A percentile compares a stretch with the other conserved stretches of the same genome.
Conservation (phyloP, 768 basidiomycete genomes). For the Auricularia sp. region DNA sequence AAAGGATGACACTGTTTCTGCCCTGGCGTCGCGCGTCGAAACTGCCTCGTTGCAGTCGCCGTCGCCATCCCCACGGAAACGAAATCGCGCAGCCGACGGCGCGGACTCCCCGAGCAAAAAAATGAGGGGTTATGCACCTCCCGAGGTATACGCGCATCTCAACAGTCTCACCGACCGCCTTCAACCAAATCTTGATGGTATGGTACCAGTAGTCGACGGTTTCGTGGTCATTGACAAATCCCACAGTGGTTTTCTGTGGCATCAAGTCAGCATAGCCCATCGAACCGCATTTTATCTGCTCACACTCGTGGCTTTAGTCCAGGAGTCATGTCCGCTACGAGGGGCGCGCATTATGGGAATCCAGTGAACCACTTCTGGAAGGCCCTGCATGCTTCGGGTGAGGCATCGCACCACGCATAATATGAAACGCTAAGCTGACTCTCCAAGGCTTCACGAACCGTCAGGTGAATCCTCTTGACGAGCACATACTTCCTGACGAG, state of each 20-base stretch:
- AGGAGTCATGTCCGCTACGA: background rate
- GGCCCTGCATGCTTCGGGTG: background rate
- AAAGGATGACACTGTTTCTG: too few relatives aligned
- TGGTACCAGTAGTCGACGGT: too few relatives aligned
- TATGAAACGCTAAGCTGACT: background rate
- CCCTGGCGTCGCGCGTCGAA: too few relatives aligned
- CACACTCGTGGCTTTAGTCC: background rate
- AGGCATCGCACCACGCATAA: background rate
- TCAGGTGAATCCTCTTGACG: background rate
- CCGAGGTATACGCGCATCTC: too few relatives aligned
- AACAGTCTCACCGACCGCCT: too few relatives aligned
- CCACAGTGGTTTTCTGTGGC: background rate
- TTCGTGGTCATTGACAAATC: too few relatives aligned
- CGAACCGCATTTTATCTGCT: background rate
- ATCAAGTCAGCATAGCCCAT: background rate
- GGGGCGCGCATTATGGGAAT: background rate
- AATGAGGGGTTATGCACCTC: too few relatives aligned
- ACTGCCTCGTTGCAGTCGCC: too few relatives aligned
- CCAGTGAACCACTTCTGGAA: background rate
- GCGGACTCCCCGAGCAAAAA: too few relatives aligned
- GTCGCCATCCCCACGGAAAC: too few relatives aligned
- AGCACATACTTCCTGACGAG: background rate
- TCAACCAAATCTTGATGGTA: too few relatives aligned
- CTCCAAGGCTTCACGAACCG: background rate
- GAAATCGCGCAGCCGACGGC: too few relatives aligned